Base-by-base conservation (phyloP, 1,284 basidiomycete genomes). In the Afroboletus lepidellus region DNA sequence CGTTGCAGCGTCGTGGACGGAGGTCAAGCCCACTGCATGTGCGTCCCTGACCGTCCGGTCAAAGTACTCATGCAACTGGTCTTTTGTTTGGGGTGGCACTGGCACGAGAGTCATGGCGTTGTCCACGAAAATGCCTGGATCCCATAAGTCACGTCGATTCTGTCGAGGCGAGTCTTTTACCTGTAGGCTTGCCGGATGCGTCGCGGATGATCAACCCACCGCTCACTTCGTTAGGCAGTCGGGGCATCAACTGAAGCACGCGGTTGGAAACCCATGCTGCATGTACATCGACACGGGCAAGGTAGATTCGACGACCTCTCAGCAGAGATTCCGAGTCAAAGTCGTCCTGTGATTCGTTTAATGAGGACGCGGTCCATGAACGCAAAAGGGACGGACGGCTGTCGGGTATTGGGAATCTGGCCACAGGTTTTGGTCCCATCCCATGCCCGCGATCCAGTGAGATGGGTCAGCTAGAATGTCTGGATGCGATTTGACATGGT, bases 381-480 rank as follows among this genome's bases (percentile, higher is more conserved):
- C 39, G 12, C 5, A 13, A 42, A 42, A 27, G 36, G 20, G 1
- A 68, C 83, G 46, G 59, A 92, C 92, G 5, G 90, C 87, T 23
- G 81, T 87, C 1, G 94, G 94, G 62, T 94, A 95, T 25, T 77
- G 69, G 24, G 78, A 72, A 18, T 76, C 80, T 1, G 77, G 59
- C 87, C 87, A 90, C 53, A 79, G 76, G 5, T 90, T 96, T 69
- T 98, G 94, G 65, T 98, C 92, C 94, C 94, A 98, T 6, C 94
- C 94, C 74, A 89, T 82, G 4, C 92, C 94, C 60, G 86, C 75
- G 49, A 97, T 81, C 92, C 92, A 96, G 5, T 69, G 73, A 3
- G 77, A 75, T 7, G 71, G 74, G 53, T 84, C 76, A 1, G 74
- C 65, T 2, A 76, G 64, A n/a, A 86, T 64, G 41, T 83, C 78